These are phyloP conservation scores for Aegilops umbellulata DNA, from an alignment of 176 grass and related monocot species.

Conservation along the genomic window DNA sequence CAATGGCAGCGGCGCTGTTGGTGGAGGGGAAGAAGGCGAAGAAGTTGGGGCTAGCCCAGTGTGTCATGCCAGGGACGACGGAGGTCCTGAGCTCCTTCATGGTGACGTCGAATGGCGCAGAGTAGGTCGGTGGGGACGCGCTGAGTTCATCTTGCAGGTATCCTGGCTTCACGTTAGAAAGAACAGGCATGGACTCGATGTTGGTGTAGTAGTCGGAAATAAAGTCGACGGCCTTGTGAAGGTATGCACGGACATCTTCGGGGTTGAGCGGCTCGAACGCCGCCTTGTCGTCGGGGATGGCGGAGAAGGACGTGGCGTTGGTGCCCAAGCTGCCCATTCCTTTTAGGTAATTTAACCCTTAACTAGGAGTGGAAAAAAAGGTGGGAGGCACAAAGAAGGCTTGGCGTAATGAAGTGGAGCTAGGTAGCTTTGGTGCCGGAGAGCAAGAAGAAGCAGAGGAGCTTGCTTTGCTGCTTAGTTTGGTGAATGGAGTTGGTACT, in stretches of 20 bases:
- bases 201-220: conserved; percentile 14
- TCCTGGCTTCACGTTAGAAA: not conserved
- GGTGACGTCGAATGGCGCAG: not conserved
- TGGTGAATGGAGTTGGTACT: not conserved
- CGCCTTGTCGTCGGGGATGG: not conserved
- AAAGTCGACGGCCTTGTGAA: conserved; percentile 2
- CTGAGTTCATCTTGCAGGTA: not conserved
- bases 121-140: not conserved
- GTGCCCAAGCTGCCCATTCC: not conserved
- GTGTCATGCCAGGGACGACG: not conserved
- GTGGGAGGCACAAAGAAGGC: not conserved
- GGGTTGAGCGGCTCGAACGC: not conserved
- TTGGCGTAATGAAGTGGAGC: not conserved
- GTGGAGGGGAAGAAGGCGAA: conserved; percentile 12
- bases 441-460: too few relatives aligned
- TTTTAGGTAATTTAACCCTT: not conserved
- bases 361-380: not conserved
- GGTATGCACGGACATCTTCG: conserved; percentile 1
- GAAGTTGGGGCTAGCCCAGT: conserved; percentile 14
- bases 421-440: too few relatives aligned
- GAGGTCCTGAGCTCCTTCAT: conserved; percentile 14
- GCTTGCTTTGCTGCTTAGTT: too few relatives aligned
- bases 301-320: not conserved
- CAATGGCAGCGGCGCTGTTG: not conserved
- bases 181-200: not conserved